Base-by-base conservation (phyloP, 176 grass and related monocot species). In the Zoysia japonica region DNA sequence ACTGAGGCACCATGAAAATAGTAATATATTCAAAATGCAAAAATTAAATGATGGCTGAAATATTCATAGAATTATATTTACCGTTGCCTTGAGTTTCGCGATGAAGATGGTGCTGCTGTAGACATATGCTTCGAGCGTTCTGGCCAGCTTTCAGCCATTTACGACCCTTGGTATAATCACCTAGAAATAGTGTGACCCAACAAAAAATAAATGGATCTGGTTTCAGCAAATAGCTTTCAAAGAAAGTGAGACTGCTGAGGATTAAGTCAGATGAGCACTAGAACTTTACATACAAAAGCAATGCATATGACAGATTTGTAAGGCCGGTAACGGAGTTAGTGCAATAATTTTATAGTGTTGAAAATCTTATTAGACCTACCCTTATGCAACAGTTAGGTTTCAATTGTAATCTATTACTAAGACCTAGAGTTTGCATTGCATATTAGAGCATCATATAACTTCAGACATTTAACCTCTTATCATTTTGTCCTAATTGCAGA, bases 141-240 rank as follows among this genome's bases (percentile, higher is more conserved):
- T 70, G 69, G 65, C 76, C 86, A 88, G 69, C 68, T 74, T 75
- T 84, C 81, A 55, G 55, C 75, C 86, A 88, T 88, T 79, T 75
- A 39, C 79, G 28, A 35, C 19, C 47, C 62, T 78, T 12, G 51
- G 38, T 79, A 44, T 28, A 55, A 15, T 54, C 36, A 70, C 70
- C 76, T 88, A 75, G 35, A 74, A 69, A 61, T 55, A 75, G 62
- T 68, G 66, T 54, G 5, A 20, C 17, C 4, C 36, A 69, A 42
- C 71, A 56, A 77, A 65, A 28, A 70, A 72, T 45, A 65, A 42
- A 6, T 14, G 66, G 15, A 83, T 70, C 28, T 70, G 16, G 4
- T 12, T 15, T 65, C 50, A 14, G 5, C 36, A 72, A 80, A 65
- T 61, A 54, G 4, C 17, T 28, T 28, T 75, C n/a, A 9, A 7